Conservation (phyloP, 768 basidiomycete species). For the Strobilomyces echinocephalus region DNA sequence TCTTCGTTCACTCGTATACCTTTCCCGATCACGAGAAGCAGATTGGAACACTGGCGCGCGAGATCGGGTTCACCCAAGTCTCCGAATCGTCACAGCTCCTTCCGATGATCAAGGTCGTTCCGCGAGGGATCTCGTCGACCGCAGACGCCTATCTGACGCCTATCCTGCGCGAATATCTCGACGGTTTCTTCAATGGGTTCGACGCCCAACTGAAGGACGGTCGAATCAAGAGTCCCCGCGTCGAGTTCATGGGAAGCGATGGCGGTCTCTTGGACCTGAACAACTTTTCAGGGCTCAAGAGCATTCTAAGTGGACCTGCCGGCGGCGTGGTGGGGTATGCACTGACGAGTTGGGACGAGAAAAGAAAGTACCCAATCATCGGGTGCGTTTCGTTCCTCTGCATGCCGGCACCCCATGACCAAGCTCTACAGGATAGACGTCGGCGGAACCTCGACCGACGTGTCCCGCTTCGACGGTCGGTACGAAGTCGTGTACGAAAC, state of each 20-base stretch:
- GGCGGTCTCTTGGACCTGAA: slow-evolving; percentile 75
- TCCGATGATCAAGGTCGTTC: slow-evolving; percentile 94
- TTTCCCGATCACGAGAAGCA: slow-evolving; percentile 79
- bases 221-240: slow-evolving; percentile 54
- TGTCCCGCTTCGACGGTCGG: slow-evolving; percentile 85
- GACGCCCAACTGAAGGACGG: slow-evolving; percentile 68
- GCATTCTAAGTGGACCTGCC: slow-evolving; percentile 88
- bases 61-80: slow-evolving; percentile 84
- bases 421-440: slow-evolving; percentile 62
- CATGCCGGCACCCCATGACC: neutral
- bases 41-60: slow-evolving; percentile 67
- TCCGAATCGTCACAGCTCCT: slow-evolving; percentile 84
- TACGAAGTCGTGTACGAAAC: slow-evolving; percentile 95
- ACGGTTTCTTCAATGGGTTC: slow-evolving; percentile 89
- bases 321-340: slow-evolving; percentile 97
- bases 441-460: slow-evolving; percentile 95
- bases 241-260: slow-evolving; percentile 96
- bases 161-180: slow-evolving; percentile 75
- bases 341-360: slow-evolving; percentile 78
- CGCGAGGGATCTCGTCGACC: slow-evolving; percentile 86
- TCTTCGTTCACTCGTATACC: slow-evolving; percentile 89
- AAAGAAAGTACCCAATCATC: slow-evolving; percentile 70
- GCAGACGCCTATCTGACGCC: slow-evolving; percentile 96
- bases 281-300: slow-evolving; percentile 91
- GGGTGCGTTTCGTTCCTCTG: slow-evolving; percentile 47